A percentile compares a stretch with the other conserved stretches of the same genome.
These are phyloP conservation scores for Elaphomyces granulatus DNA, from an alignment of 495 filamentous ascomycete species.

Conservation along the genomic window DNA sequence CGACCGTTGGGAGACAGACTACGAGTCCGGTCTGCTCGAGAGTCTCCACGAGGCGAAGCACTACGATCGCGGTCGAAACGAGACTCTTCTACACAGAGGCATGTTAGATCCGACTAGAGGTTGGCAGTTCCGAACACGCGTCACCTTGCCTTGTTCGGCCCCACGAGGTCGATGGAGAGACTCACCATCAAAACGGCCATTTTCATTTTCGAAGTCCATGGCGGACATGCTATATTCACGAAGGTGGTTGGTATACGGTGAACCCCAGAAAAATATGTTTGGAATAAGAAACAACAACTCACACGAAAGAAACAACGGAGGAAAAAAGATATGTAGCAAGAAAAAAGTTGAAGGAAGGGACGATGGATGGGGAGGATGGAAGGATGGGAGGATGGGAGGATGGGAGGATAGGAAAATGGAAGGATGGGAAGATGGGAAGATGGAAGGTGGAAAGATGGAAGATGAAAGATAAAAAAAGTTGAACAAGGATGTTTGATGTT, in stretches of 20 bases:
- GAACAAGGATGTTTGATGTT: slow-evolving; percentile 1
- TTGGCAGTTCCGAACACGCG: slow-evolving; percentile 1
- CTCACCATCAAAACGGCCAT: slow-evolving; percentile 76
- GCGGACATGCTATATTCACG: slow-evolving; percentile 22
- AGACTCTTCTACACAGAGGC: slow-evolving; percentile 49
- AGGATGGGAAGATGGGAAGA: slow-evolving; percentile 8
- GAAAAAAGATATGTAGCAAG: slow-evolving; percentile 1
- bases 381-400: slow-evolving; percentile 8
- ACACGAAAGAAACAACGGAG: not conserved
- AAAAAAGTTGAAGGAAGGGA: slow-evolving; percentile 2
- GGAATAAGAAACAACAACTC: not conserved
- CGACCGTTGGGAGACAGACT: slow-evolving; percentile 61
- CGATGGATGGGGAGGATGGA: slow-evolving; percentile 3
- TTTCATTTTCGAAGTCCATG: slow-evolving; percentile 81
- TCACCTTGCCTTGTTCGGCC: no score
- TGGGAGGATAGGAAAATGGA: slow-evolving; percentile 20
- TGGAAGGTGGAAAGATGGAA: slow-evolving; percentile 13
- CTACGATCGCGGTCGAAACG: slow-evolving; percentile 81
- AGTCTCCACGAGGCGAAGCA: slow-evolving; percentile 73
- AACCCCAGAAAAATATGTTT: no score
- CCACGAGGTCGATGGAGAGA: slow-evolving; percentile 16
- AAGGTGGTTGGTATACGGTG: no score
- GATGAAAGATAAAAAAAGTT: slow-evolving; percentile 13
- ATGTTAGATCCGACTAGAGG: slow-evolving; percentile 11
- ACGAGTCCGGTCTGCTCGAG: slow-evolving; percentile 59